Evolutionary conservation across 805 yeast genomes (phyloP).

Genomic region (Suhomyces prunicola): DNA sequence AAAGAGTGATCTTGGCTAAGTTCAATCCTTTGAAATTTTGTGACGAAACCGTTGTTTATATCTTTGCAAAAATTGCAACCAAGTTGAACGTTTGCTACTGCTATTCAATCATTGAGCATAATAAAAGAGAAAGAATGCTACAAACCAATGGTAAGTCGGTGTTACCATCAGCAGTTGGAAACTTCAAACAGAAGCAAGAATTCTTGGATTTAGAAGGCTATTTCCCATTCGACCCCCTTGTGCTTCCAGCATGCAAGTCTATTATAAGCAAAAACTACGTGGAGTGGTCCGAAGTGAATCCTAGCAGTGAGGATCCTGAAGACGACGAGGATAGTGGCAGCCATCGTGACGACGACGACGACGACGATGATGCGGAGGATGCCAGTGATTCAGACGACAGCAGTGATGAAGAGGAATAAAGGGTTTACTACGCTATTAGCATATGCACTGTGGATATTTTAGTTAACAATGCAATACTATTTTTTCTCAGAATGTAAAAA

Average conservation of each 20-base stretch:
- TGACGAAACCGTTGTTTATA: constrained; percentile 87
- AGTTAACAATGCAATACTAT: background rate
- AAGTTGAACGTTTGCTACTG: constrained; percentile 89
- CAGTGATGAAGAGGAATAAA: constrained; percentile 19
- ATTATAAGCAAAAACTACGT: constrained; percentile 53
- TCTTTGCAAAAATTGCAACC: constrained; percentile 91
- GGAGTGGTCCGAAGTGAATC: constrained; percentile 65
- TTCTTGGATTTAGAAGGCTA: constrained; percentile 89
- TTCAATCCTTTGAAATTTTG: constrained; percentile 93
- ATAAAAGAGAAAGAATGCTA: constrained; percentile 65
- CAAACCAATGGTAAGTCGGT: constrained; percentile 38
- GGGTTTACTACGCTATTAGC: background rate
- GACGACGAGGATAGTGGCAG: constrained; percentile 39
- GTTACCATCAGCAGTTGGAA: constrained; percentile 32
- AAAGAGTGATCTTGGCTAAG: constrained; percentile 76
- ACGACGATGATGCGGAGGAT: constrained; percentile 14
- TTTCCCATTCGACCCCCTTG: constrained; percentile 93
- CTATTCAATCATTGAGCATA: constrained; percentile 87
- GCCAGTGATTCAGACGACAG: constrained; percentile 14
- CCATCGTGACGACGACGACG: constrained; percentile 25
- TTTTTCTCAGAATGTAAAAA: background rate
- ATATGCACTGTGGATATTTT: background rate
- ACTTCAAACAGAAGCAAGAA: constrained; percentile 67
- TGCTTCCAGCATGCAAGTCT: constrained; percentile 58
- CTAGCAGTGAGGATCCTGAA: constrained; percentile 59